Base-by-base conservation (phyloP, 257 asterid genomes). In the Misopates orontium region DNA sequence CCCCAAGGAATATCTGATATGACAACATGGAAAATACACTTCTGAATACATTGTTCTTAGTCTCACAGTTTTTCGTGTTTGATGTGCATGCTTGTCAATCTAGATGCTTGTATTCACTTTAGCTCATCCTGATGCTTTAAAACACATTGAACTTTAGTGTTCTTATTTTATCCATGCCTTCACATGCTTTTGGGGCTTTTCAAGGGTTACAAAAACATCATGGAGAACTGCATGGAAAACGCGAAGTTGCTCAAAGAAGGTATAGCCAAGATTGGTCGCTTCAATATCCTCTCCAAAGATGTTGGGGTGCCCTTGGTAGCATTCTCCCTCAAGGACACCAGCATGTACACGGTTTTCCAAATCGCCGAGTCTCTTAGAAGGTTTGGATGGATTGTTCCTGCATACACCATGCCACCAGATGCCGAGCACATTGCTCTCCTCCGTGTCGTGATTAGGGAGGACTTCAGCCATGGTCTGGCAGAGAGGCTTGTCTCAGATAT, bases 361-460 rank as follows among this genome's bases (percentile, higher is more conserved):
- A 67, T 90, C 40, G 72, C 95, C n/a, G 94, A 87, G 32, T 78
- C 82, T 9, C 85, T 90, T 16, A 77, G 91, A 71, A 78, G 85
- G 73, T 87, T 83, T 28, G 97, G 95, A 56, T 90, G 95, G 95
- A 87, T 87, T 5, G 83, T 87, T 49, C 97, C 94, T 0, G 97
- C 97, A 0, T 87, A 89, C 80, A 83, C 95, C 17, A 83, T 90
- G 91, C 96, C 96, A 8, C 78, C 88, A 0, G 66, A 87, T 31
- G 95, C 91, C 0, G 91, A 90, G 73, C 85, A 83, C 70, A 9
- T 90, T 14, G 79, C 84, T 0, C 83, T 85, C 14, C 79, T 85
- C 0, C 88, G 95, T 0, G 86, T 80, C 4, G 97, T 90, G 25
- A 62, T 90, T 14, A 68, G 91, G 11, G 94, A 85, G 57, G 97